Evolutionary conservation across 2,329 filamentous ascomycete genomes (phyloP).

Genomic region (Aspergillus clavatus): DNA sequence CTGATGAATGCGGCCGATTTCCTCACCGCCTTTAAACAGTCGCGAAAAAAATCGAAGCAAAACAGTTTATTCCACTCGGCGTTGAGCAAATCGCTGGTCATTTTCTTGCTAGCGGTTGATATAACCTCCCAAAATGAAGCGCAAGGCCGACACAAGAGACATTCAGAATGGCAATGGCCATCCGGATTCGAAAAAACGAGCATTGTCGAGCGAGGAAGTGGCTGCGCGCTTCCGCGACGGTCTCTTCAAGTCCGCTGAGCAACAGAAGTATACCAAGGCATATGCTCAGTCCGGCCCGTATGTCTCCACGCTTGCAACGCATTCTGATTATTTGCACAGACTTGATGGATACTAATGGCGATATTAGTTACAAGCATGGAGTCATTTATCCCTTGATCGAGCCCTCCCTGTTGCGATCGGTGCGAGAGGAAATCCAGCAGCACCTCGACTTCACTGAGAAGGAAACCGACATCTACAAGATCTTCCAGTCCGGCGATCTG

Average conservation of each 20-base stretch:
- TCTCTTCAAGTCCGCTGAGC: constrained; percentile 38
- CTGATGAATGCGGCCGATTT: constrained; percentile 13
- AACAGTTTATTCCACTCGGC: constrained; percentile 6
- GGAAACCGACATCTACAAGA: constrained; percentile 99
- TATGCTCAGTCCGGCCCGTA: constrained; percentile 43
- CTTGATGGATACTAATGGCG: constrained; percentile 3
- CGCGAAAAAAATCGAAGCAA: constrained; percentile 9
- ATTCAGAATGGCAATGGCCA: constrained; percentile 28
- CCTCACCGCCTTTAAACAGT: constrained; percentile 15
- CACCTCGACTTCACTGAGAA: constrained; percentile 96
- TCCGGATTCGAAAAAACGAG: constrained; percentile 36
- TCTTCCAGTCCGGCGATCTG: constrained; percentile 95
- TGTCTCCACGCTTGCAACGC: constrained; percentile 17
- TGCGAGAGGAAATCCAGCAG: constrained; percentile 81
- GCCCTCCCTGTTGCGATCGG: constrained; percentile 73
- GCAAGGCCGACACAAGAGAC: constrained; percentile 36
- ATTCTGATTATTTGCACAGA: background rate
- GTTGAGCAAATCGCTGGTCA: background rate
- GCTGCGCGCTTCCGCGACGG: constrained; percentile 41
- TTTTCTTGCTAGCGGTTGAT: background rate
- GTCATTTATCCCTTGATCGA: constrained; percentile 80
- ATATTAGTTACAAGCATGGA: constrained; percentile 75
- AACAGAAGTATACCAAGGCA: constrained; percentile 40
- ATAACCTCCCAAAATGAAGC: constrained; percentile 37
- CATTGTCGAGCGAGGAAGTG: constrained; percentile 36